Base-by-base conservation (phyloP, 2,329 filamentous ascomycete genomes). In the Colletotrichum camelliae region DNA sequence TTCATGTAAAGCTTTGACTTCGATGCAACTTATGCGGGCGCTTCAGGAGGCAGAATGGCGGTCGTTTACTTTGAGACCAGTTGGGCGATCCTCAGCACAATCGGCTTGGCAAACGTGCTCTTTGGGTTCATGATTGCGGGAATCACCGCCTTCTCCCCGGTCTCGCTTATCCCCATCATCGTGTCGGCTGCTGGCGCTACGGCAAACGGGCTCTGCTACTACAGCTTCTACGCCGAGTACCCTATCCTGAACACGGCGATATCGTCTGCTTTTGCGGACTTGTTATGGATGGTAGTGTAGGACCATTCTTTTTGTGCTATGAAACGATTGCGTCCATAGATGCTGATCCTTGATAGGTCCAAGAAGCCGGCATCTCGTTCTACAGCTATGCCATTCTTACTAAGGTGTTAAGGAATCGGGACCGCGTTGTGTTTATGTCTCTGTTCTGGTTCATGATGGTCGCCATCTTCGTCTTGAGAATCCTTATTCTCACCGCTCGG, bases 371-470 rank as follows among this genome's bases (percentile, higher is more conserved):
- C 0, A 67, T 87, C 37, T 87, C 85, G 2, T 85, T 87, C 67
- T 87, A 87, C 69, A 89, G 89, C 70, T 91, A 89, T 78, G 84
- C 89, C 55, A 90, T 90, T 74, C 83, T 91, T 1, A 86, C 84
- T 15, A 86, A 87, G 37, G 85, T 90, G 18, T 83, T 91, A 2
- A 86, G 86, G 72, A 85, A 87, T 65, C 79, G 78, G 16, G 80
- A 80, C 39, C 81, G 82, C 72, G 81, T 86, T 3, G 82, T 88
- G 8, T 91, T 91, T 72, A 84, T 88, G 43, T 81, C 82, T 4
- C 86, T 92, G 9, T 89, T 92, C 78, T 92, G 91, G 76, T 88
- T 88, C 5, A 90, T 93, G 78, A 84, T 93, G 48, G 83, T 87
- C 1, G 83, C 90, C 15, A 89, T 92, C 39, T 80, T 83, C 3